These are phyloP conservation scores for Mycosphaerella sp. DNA, from an alignment of 2,329 filamentous ascomycete species.

Conservation along the genomic window DNA sequence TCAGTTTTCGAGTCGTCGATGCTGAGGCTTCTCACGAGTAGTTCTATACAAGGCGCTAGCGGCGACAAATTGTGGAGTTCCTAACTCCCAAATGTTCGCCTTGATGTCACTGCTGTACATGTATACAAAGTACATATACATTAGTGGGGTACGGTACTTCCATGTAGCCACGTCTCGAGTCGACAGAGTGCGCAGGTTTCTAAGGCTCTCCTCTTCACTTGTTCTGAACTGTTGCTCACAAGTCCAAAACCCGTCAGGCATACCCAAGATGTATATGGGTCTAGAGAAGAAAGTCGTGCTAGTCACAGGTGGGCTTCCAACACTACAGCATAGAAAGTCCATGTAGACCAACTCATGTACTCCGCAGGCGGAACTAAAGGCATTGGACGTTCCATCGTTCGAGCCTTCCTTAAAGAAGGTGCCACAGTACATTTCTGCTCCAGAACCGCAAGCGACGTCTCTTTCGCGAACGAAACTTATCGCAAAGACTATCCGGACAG, in stretches of 20 bases:
- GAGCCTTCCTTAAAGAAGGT: slow-evolving; percentile 28
- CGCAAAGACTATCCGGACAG: slow-evolving; percentile 19
- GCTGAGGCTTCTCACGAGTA: too few species aligned
- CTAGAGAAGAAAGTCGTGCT: slow-evolving; percentile 35
- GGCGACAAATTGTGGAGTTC: too few species aligned
- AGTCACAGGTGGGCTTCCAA: slow-evolving; percentile 29
- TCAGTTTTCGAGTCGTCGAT: too few species aligned
- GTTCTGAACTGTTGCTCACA: background rate
- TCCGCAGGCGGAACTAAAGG: slow-evolving; percentile 31
- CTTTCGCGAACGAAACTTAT: slow-evolving; percentile 17
- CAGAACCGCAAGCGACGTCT: slow-evolving; percentile 23
- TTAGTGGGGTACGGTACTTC: too few species aligned
- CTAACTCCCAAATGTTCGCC: too few species aligned
- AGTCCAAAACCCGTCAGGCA: background rate
- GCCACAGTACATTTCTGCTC: slow-evolving; percentile 33
- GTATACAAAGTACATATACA: too few species aligned
- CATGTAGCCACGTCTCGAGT: too few species aligned
- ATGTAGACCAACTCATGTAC: background rate
- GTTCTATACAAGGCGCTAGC: too few species aligned
- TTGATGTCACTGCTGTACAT: too few species aligned
- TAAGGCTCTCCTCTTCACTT: background rate
- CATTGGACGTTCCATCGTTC: slow-evolving; percentile 30
- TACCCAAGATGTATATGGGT: slow-evolving; percentile 31
- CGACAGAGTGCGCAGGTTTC: too few species aligned
- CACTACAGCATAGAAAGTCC: background rate